Base-by-base conservation (phyloP, 2,329 filamentous ascomycete species). In the Colletotrichum agaves region DNA sequence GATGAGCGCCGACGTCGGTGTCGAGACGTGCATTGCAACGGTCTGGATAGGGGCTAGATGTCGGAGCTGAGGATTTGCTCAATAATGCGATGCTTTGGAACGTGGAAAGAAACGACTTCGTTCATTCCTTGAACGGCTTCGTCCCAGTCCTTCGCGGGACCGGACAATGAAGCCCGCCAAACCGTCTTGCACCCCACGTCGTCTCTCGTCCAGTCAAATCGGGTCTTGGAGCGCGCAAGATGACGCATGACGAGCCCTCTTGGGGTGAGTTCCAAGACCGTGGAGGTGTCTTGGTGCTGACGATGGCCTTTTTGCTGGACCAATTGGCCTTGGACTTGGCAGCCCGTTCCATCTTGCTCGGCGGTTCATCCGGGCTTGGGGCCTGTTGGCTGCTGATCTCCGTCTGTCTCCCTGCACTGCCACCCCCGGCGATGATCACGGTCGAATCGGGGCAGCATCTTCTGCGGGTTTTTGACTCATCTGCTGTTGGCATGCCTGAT, bases 251-350 rank as follows among this genome's bases (percentile, higher is more conserved):
- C 19, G 3, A 35, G n/a, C 23, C 58, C 33, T 35, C 39, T 47
- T 49, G 17, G 57, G 33, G 35, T 15, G 2, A 5, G n/a, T 56
- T 50, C 63, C 63, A 62, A 62, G 63, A 10, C 41, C 8, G n/a
- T n/a, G 19, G 21, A 23, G 19, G 33, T 21, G 52, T 13, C 52
- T 31, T 27, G 33, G 8, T 39, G 47, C 39, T 65, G 47, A 47
- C 56, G 31, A 49, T 7, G 4, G 13, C 27, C 44, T 56, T 15
- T 12, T 31, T 53, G n/a, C 10, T 19, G 35, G 46, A 17, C 59
- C 63, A 63, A 67, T 57, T 23, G 41, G 31, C 11, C 15, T 12
- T 43, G n/a, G 17, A 60, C 58, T 62, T 66, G 43, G 63, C 63
- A 31, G 35, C 58, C 23, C 15, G 11, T 43, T 31, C 49, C 50